Evolutionary conservation across 2,329 filamentous ascomycete genomes (phyloP), one percentile per base, ranked within the genome.

Genomic region (Fusarium algeriense): DNA sequence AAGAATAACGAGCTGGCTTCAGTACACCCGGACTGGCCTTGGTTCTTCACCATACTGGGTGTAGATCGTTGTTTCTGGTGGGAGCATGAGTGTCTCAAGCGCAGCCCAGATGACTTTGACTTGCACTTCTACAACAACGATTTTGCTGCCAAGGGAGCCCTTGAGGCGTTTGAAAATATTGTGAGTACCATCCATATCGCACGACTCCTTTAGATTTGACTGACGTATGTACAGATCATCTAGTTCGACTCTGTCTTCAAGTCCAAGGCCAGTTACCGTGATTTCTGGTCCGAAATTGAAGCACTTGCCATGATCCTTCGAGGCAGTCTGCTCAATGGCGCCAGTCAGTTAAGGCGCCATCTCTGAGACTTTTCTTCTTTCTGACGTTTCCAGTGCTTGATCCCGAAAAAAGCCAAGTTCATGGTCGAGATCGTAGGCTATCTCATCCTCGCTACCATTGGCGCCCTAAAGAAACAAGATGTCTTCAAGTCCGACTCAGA

Each of bases 111-210:
- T 50, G 65, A 64, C 40, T 85, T 85, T 44, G 20, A 20, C 10
- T 82, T 86, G 80, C 76, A 84, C 70, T 80, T 80, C 4, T 84
- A 79, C 72, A 85, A 85, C 55, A 81, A 23, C 23, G 23, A 85
- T 64, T 81, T 81, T 49, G 71, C 55, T 8, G 75, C 63, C 6
- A 85, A 83, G 46, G 84, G 84, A 3, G 55, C 76, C 11, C 44
- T 85, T 1, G 83, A 86, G 74, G 69, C 83, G 0, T 28, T 85
- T 7, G 78, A 86, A 71, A 86, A 85, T 55, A 55, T 73, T 5
- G 73, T 71, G 49, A 58, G 64, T 63, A 80, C 9, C 19, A 13
- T 19, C 2, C 2, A n/a, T 3, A 8, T 17, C 3, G 7, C 8
- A 7, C 3, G 7, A 6, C 2, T 6, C 17, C 5, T 23, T 7